Evolutionary conservation across 2,329 filamentous ascomycete genomes (phyloP).

Genomic region (Pestalotiopsis sp.): DNA sequence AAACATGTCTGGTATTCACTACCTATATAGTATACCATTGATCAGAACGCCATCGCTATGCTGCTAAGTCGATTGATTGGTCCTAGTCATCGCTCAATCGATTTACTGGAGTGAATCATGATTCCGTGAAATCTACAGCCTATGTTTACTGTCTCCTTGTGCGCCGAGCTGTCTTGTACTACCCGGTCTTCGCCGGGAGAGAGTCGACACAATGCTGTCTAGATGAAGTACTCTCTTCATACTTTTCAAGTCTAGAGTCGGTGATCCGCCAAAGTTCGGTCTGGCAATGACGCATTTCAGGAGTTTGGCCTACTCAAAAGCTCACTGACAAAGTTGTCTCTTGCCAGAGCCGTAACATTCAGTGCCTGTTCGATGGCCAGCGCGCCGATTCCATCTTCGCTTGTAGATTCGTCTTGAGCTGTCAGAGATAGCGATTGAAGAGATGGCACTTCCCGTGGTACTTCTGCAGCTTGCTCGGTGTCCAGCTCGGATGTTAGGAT

Average conservation of each 20-base stretch:
- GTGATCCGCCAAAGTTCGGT: background rate
- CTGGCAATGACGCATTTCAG: background rate
- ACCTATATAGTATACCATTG: background rate
- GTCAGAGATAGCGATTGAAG: background rate
- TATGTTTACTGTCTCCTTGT: background rate
- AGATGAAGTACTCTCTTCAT: too few species aligned
- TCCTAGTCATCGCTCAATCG: background rate
- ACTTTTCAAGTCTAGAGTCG: background rate
- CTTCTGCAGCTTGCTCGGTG: background rate
- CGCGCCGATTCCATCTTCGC: background rate
- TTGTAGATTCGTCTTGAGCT: background rate
- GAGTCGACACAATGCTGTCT: background rate
- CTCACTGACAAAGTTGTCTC: constrained; percentile 1
- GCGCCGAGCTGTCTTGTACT: background rate
- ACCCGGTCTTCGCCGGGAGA: too few species aligned
- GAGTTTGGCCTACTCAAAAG: constrained; percentile 9
- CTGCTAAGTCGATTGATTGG: background rate
- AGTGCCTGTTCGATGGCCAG: background rate
- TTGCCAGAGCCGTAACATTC: background rate
- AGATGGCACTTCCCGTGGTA: background rate
- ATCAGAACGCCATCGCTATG: constrained; percentile 13
- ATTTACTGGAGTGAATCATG: background rate
- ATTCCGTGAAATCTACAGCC: background rate
- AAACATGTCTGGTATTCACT: background rate
- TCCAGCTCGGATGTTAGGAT: constrained; percentile 35